Conservation (phyloP, 139 green algal genomes). For the Chlorella vulgaris region DNA sequence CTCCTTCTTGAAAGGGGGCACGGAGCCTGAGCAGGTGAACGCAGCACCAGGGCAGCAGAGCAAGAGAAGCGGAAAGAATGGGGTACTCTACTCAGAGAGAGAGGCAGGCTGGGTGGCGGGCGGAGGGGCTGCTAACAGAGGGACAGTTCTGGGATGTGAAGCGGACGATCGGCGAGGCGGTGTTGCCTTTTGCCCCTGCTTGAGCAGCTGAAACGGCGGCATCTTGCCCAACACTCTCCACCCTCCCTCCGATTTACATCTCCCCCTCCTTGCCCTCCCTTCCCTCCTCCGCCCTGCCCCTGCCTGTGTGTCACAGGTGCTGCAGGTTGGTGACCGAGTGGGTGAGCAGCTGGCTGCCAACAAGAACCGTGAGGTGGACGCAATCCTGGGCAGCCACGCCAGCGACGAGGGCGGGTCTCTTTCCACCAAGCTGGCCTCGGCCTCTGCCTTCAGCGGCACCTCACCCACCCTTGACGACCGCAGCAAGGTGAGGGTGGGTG, state of each 20-base stretch:
- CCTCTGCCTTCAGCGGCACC: background rate
- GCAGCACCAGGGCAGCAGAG: background rate
- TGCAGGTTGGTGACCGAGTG: slow-evolving; percentile 10
- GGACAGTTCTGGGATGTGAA: too few species aligned
- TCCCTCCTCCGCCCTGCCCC: background rate
- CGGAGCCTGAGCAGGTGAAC: background rate
- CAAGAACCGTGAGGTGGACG: slow-evolving; percentile 50
- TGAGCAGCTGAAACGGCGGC: too few species aligned
- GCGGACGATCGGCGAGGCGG: too few species aligned
- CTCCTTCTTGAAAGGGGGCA: slow-evolving; percentile 8
- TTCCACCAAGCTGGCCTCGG: background rate
- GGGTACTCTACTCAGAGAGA: background rate
- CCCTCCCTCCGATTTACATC: too few species aligned
- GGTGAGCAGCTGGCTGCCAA: slow-evolving; percentile 8
- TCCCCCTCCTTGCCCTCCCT: background rate
- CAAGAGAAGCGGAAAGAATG: background rate
- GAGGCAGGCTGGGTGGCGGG: too few species aligned
- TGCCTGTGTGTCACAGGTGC: background rate
- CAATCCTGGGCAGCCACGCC: slow-evolving; percentile 37
- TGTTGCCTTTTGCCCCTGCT: too few species aligned
- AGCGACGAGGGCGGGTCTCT: slow-evolving; percentile 30
- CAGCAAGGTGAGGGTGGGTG: slow-evolving; percentile 27
- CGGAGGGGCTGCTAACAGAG: too few species aligned
- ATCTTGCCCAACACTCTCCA: too few species aligned
- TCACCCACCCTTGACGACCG: slow-evolving; percentile 26